Base-by-base conservation (phyloP, 768 basidiomycete species). In the Hebeloma cylindrosporum region DNA sequence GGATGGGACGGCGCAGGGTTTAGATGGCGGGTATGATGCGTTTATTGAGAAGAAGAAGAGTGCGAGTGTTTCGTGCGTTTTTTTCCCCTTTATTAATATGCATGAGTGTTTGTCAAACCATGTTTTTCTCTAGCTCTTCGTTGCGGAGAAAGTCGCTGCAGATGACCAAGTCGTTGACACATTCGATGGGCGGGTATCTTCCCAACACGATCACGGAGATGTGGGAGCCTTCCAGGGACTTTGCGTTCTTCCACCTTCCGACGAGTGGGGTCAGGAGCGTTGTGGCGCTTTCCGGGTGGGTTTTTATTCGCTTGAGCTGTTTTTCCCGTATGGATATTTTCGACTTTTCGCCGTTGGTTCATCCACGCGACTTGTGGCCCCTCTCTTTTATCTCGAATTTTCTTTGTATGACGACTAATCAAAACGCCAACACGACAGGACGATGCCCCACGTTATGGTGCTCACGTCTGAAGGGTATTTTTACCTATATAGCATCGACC, bases 401-500 rank as follows among this genome's bases (percentile, higher is more conserved):
- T n/a, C n/a, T n/a, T n/a, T n/a, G n/a, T n/a, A n/a, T n/a, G n/a
- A n/a, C n/a, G n/a, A n/a, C n/a, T n/a, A n/a, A n/a, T n/a, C n/a
- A n/a, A n/a, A n/a, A n/a, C n/a, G n/a, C n/a, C n/a, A n/a, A n/a
- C n/a, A 27, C 42, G 23, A 13, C 59, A 93, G 91, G 13, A 93
- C 92, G 5, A 88, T 90, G 68, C 94, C 95, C 0, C 95, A 99
- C 48, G 86, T 97, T 8, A 95, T 96, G 91, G 93, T 99, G 17
- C 81, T 98, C 45, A 93, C 93, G 0, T 88, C 90, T 0, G 93
- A 97, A 46, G 95, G 95, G 1, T 88, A 92, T 56, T 95, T 96
- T 63, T 97, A 99, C 60, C 82, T 87, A 11, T 98, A 98, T 65
- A 89, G 78, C 56, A 95, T 99, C 59, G 95, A 99, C 67, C 68